phyloP scores from a whole-genome alignment of 2,329 filamentous ascomycete species.

The Curvularia sp. region DNA sequence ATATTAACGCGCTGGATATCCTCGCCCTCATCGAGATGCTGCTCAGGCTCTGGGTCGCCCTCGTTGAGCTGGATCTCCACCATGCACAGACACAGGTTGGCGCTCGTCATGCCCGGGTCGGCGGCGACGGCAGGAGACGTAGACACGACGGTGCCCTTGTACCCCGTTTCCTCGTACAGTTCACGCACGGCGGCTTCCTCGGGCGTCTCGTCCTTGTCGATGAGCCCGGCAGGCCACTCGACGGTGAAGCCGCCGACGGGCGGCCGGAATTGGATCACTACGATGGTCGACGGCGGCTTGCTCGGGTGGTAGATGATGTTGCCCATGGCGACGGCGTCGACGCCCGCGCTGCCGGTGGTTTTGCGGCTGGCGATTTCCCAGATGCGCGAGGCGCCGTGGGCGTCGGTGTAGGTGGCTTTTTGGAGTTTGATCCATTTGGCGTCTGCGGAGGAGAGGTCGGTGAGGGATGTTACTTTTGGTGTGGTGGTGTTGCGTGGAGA shows the following conservation, averaged over 20 bases:
- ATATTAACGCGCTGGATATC: constrained; percentile 39
- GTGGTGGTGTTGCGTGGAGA: constrained; percentile 4
- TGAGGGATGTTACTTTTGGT: constrained; percentile 31
- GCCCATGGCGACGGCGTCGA: constrained; percentile 74
- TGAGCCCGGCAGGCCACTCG: constrained; percentile 60
- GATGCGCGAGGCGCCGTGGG: constrained; percentile 62
- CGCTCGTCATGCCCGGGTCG: constrained; percentile 39
- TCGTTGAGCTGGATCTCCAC: constrained; percentile 35
- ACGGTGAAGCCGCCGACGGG: constrained; percentile 65
- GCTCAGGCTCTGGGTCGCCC: constrained; percentile 31
- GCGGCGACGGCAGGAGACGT: constrained; percentile 31
- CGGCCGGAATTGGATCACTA: constrained; percentile 63
- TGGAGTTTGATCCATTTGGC: constrained; percentile 46
- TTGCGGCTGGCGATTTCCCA: constrained; percentile 76
- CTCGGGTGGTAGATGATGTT: constrained; percentile 63
- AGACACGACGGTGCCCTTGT: constrained; percentile 56
- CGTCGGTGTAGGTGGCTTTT: constrained; percentile 64
- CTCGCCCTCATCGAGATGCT: constrained; percentile 41
- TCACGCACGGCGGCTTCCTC: constrained; percentile 65
- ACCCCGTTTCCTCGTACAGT: constrained; percentile 68
- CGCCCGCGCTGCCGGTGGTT: constrained; percentile 62
- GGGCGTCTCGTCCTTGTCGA: constrained; percentile 63
- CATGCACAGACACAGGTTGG: constrained; percentile 38
- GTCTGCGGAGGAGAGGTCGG: constrained; percentile 31
- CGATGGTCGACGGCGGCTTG: constrained; percentile 40